A percentile compares a stretch with the other conserved stretches of the same genome.
phyloP scores from a whole-genome alignment of 495 filamentous ascomycete genomes.

The Lophiostoma macrostomum region DNA sequence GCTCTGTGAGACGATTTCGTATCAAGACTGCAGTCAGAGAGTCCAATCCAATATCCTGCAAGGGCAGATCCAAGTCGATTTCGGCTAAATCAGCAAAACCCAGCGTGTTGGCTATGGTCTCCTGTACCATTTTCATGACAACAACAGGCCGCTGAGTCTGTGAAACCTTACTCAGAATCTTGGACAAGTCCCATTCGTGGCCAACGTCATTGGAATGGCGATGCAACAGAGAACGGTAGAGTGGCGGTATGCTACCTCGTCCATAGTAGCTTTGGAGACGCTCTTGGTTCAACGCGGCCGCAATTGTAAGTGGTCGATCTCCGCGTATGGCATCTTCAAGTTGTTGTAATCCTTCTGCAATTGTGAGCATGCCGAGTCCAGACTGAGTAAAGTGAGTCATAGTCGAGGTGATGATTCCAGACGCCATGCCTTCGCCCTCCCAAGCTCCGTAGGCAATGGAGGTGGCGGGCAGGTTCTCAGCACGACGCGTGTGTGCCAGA shows the following conservation, averaged over 20 bases:
- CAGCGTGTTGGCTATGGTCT: slow-evolving; percentile 34
- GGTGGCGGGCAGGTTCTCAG: slow-evolving; percentile 19
- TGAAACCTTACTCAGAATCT: slow-evolving; percentile 23
- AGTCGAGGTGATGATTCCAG: slow-evolving; percentile 16
- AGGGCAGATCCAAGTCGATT: slow-evolving; percentile 30
- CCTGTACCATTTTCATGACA: slow-evolving; percentile 33
- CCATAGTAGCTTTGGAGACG: slow-evolving; percentile 30
- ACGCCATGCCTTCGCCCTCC: slow-evolving; percentile 36
- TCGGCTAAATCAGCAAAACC: slow-evolving; percentile 22
- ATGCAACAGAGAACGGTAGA: slow-evolving; percentile 23
- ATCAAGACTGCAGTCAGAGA: slow-evolving; percentile 38
- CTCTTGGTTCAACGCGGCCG: slow-evolving; percentile 30
- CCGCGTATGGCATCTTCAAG: not conserved
- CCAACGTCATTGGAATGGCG: not conserved
- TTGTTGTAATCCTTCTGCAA: not conserved
- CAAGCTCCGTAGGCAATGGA: slow-evolving; percentile 34
- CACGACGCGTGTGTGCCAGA: slow-evolving; percentile 21
- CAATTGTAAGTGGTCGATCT: not conserved
- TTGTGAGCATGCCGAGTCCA: not conserved
- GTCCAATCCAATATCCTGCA: slow-evolving; percentile 36
- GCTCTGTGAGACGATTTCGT: slow-evolving; percentile 35
- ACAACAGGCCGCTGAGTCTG: slow-evolving; percentile 29
- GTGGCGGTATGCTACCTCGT: slow-evolving; percentile 28
- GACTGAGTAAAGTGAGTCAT: slow-evolving; percentile 17
- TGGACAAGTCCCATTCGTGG: not conserved